Base-by-base conservation (phyloP, 148 eudicot species). In the Heliamphora exappendiculata region DNA sequence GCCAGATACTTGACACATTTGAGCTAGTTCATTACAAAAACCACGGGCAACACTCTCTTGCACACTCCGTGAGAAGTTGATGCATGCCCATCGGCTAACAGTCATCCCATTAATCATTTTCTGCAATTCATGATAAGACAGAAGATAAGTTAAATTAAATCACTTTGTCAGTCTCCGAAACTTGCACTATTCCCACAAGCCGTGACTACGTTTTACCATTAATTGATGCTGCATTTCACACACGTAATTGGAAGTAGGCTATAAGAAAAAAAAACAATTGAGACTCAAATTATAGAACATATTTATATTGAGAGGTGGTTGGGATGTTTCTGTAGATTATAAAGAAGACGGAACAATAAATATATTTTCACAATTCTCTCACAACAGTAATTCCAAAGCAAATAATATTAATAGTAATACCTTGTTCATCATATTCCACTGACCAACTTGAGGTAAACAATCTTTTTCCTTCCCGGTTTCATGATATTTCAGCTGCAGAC, bases 371-470 rank as follows among this genome's bases (percentile, higher is more conserved):
- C 65, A 69, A 75, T 22, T 26, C 50, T 31, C 34, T 44, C 17
- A 26, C 5, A 28, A 9, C 12, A 34, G 37, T 47, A 45, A 29
- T 13, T 1, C n/a, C 20, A 36, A 26, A 13, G 20, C 73, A 7
- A 29, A 54, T 12, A 33, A 50, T 24, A 49, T 14, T 6, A n/a
- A n/a, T 62, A 5, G 41, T n/a, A 33, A 12, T 70, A 90, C 93
- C 93, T 90, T 90, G 85, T 90, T 88, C 86, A 85, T 85, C 93
- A 90, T 90, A 72, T 90, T 90, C 93, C 93, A 90, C 74, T 90
- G 93, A 64, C 93, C 93, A 69, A 90, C 86, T 78, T 90, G 93
- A 24, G 93, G 93, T 74, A 90, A 81, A 67, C 89, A 86, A 81
- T 88, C 89, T 80, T 86, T 90, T 74, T 88, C 91, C 79, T 86